Conservation (phyloP, 2,329 filamentous ascomycete genomes). For the Fusarium dimerum region DNA sequence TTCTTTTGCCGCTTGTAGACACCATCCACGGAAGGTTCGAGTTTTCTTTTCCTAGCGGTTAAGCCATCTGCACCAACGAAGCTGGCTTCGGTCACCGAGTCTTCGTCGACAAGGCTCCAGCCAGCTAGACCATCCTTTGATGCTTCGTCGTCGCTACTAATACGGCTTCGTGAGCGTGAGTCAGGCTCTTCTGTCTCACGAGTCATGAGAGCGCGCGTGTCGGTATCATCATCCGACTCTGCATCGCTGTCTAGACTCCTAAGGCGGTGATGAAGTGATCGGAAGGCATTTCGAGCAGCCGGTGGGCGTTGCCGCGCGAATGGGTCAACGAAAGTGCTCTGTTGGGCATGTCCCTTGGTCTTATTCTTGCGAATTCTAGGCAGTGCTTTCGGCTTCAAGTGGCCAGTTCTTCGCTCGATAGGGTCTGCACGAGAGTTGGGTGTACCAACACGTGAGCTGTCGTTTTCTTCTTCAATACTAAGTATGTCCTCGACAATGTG, state of each 20-base stretch:
- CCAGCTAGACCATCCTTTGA: constrained; percentile 51
- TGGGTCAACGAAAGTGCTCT: constrained; percentile 67
- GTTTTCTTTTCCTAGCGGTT: constrained; percentile 70
- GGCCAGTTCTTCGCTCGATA: constrained; percentile 60
- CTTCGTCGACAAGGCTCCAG: constrained; percentile 57
- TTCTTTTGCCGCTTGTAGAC: constrained; percentile 81
- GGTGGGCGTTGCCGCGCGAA: constrained; percentile 65
- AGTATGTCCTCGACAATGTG: constrained; percentile 56
- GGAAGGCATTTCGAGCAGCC: constrained; percentile 61
- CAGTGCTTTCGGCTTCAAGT: constrained; percentile 60
- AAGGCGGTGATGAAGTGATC: constrained; percentile 77
- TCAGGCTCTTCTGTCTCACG: constrained; percentile 85
- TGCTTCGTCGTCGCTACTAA: constrained; percentile 61
- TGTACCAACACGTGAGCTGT: constrained; percentile 64
- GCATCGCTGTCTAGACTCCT: constrained; percentile 65
- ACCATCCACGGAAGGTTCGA: constrained; percentile 64
- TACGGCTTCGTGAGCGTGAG: constrained; percentile 76
- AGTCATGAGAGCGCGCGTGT: constrained; percentile 56
- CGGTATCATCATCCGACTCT: constrained; percentile 84
- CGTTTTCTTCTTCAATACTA: constrained; percentile 58
- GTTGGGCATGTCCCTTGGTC: constrained; percentile 52
- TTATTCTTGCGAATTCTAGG: constrained; percentile 75
- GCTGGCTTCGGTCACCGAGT: constrained; percentile 72
- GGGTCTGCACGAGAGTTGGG: constrained; percentile 64
- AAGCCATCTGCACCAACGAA: constrained; percentile 61